Evolutionary conservation across 192 early-diverging fungal species (phyloP), one percentile per base, ranked within the genome.

Genomic region (Neocallimastix lanati): DNA sequence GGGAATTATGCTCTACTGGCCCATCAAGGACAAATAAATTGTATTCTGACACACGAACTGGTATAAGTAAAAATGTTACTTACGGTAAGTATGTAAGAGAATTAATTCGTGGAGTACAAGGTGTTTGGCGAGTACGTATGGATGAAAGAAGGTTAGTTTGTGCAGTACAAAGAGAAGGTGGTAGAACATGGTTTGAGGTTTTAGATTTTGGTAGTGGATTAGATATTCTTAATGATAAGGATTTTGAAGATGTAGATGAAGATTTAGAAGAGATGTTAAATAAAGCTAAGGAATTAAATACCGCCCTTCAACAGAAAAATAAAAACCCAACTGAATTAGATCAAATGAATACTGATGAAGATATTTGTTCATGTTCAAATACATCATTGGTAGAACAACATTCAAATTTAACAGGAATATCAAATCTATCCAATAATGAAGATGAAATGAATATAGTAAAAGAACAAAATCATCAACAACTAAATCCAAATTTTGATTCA

Each of bases 61-160:
- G 80, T 21, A 78, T 29, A 28, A 76, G 37, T 28, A 80, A 29
- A 14, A 80, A 35, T 29, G 33, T 80, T 2, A 36, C 80, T 15
- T 81, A 89, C 25, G 96, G 96, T 15, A 84, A 89, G 30, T 92
- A 93, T 80, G 86, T 94, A 0, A 86, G 95, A 12, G 95, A 99
- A 81, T 85, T 98, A 29, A 84, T 98, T 28, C 86, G 88, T 3
- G 38, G 38, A 7, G 86, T 98, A 18, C 86, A 87, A 21, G 94
- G 95, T 15, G 96, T 99, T 3, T 99, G 98, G 98, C 90, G 96
- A 80, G 94, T 96, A 28, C 85, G 90, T 78, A 98, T 99, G 91
- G 95, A 98, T 84, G 90, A 93, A 76, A 88, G 81, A 35, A 21
- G 87, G 90, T 29, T 91, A 90, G 78, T 97, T 86, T 85, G 93